Percentiles rank a stretch among this genome's conserved stretches.
Conservation (phyloP, 2,329 filamentous ascomycete genomes). For the Xylaria sp. region DNA sequence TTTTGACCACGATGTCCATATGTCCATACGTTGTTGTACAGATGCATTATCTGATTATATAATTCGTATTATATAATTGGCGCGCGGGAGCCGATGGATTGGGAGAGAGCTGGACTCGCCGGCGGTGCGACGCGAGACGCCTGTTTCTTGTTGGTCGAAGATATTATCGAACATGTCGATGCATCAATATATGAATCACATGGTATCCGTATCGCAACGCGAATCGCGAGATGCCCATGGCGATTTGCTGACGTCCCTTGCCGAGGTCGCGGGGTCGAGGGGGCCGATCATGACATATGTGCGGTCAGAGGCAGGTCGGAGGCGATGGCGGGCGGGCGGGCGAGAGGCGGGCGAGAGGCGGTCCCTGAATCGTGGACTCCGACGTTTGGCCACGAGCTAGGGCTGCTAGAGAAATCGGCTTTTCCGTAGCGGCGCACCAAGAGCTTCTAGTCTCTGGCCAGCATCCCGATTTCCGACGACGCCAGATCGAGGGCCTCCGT, state of each 20-base stretch:
- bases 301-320: background rate
- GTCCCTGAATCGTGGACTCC: slow-evolving; percentile 20
- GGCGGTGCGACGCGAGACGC: too few relatives aligned
- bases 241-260: background rate
- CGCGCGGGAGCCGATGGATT: background rate
- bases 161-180: too few relatives aligned
- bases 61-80: too few relatives aligned
- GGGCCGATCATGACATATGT: too few relatives aligned
- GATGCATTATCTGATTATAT: too few relatives aligned
- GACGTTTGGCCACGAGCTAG: slow-evolving; percentile 11
- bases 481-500: background rate
- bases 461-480: background rate
- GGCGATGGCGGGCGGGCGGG: too few relatives aligned
- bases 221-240: background rate
- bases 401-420: slow-evolving; percentile 10
- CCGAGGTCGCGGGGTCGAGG: too few relatives aligned
- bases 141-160: background rate
- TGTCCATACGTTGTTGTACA: background rate
- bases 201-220: too few relatives aligned
- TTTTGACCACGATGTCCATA: too few relatives aligned
- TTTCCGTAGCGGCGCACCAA: slow-evolving; percentile 5
- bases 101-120: background rate
- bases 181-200: too few relatives aligned
- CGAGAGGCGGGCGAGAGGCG: slow-evolving; percentile 5
- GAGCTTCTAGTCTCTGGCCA: background rate